These are phyloP conservation scores for Parastagonospora avenae DNA, from an alignment of 2,329 filamentous ascomycete species.

Conservation along the genomic window DNA sequence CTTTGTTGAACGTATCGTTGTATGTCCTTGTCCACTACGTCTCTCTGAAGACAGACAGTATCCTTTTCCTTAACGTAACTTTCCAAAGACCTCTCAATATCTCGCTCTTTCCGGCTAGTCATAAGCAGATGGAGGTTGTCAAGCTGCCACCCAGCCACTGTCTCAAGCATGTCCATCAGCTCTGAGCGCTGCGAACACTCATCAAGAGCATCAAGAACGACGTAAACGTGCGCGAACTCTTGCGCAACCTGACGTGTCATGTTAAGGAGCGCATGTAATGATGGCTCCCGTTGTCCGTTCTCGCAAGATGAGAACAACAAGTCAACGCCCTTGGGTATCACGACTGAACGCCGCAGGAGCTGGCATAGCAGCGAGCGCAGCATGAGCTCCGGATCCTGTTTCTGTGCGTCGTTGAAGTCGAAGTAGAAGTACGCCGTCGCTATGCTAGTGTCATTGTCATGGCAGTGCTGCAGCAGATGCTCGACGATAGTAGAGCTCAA, in stretches of 20 bases:
- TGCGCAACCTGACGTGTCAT: slow-evolving; percentile 30
- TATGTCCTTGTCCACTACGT: background rate
- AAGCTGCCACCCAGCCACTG: slow-evolving; percentile 18
- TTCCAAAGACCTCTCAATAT: background rate
- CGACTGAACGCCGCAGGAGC: slow-evolving; percentile 30
- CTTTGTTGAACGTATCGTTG: background rate
- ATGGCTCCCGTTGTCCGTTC: slow-evolving; percentile 28
- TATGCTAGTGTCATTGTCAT: slow-evolving; percentile 8
- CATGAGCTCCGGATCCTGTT: slow-evolving; percentile 28
- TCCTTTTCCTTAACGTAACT: background rate
- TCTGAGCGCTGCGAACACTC: slow-evolving; percentile 21
- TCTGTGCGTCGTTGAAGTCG: too few species aligned
- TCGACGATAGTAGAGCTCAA: slow-evolving; percentile 26
- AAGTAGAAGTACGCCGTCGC: slow-evolving; percentile 26
- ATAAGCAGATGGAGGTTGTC: slow-evolving; percentile 24
- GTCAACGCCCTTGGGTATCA: too few species aligned
- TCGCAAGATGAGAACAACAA: slow-evolving; percentile 25
- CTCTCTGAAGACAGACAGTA: background rate
- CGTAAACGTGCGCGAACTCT: slow-evolving; percentile 11
- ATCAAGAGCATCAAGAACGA: slow-evolving; percentile 30
- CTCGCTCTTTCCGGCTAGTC: too few species aligned
- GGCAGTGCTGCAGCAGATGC: slow-evolving; percentile 13
- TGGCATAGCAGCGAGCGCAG: slow-evolving; percentile 20
- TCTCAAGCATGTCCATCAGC: slow-evolving; percentile 19
- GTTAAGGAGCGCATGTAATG: slow-evolving; percentile 18